Percentiles rank a stretch among this genome's conserved stretches.
Evolutionary conservation across 306 rosid genomes (phyloP).

Genomic region (Inga leiocalycina): DNA sequence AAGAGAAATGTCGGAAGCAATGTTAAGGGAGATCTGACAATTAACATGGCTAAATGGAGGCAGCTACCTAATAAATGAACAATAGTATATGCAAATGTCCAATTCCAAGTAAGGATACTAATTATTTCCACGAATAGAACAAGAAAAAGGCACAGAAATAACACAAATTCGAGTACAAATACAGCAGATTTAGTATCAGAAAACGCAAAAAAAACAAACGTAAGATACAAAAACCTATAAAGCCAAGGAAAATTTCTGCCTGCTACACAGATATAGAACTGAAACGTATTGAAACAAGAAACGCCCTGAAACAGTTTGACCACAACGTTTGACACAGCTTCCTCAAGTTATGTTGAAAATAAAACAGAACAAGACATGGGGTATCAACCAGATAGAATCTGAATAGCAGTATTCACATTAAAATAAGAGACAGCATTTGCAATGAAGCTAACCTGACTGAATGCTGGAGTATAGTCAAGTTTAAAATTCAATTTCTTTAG

Average conservation of each 20-base stretch:
- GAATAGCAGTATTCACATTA: neutral
- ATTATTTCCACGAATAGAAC: neutral
- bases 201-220: neutral
- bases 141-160: neutral
- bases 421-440: conserved; percentile 23
- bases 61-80: neutral
- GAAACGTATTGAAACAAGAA: neutral
- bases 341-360: conserved; percentile 6
- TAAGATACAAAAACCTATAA: neutral
- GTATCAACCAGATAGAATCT: conserved; percentile 17
- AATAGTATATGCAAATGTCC: conserved; percentile 8
- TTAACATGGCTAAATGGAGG: conserved; percentile 8
- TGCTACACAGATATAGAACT: neutral
- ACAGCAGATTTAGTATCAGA: conserved; percentile 7
- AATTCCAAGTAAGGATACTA: neutral
- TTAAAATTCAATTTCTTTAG: conserved; percentile 70
- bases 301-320: neutral
- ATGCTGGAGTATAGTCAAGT: conserved; percentile 60
- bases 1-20: conserved; percentile 29
- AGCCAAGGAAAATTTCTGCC: neutral
- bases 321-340: neutral
- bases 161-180: neutral
- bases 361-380: neutral
- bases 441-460: conserved; percentile 76
- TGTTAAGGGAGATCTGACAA: conserved; percentile 33